Conservation (phyloP, 2,329 filamentous ascomycete genomes). For the Catunica adiposa region DNA sequence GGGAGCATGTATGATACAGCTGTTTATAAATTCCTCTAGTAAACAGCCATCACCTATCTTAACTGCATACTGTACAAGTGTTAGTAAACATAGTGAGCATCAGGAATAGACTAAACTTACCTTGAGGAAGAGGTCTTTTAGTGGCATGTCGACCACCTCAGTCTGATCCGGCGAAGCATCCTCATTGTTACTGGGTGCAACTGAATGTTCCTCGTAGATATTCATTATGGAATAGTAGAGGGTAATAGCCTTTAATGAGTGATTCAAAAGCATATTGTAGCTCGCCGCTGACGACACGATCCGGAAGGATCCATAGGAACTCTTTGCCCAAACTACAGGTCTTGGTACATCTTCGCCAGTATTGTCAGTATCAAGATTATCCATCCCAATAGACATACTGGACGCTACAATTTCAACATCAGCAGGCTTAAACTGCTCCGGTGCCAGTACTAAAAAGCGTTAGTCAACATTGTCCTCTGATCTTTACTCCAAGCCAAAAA, state of each 20-base stretch:
- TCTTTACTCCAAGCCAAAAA: too few species aligned
- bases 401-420: conserved; percentile 38
- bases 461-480: conserved; percentile 2
- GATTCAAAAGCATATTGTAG: conserved; percentile 39
- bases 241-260: conserved; percentile 46
- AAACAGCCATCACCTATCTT: conserved; percentile 35
- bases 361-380: conserved; percentile 17
- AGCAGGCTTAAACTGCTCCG: conserved; percentile 15
- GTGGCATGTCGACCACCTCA: conserved; percentile 19
- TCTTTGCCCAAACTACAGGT: conserved; percentile 49
- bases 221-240: conserved; percentile 48
- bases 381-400: conserved; percentile 32
- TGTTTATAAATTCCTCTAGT: conserved; percentile 30
- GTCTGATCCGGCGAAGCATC: conserved; percentile 20
- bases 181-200: conserved; percentile 20
- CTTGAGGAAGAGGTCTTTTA: conserved; percentile 22
- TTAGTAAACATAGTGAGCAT: not conserved
- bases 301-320: conserved; percentile 51
- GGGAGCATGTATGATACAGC: conserved; percentile 31
- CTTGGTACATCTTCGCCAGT: conserved; percentile 22
- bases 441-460: conserved; percentile 7
- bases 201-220: conserved; percentile 29
- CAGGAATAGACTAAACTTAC: conserved; percentile 14
- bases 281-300: conserved; percentile 36
- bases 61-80: conserved; percentile 30